Base-by-base conservation (phyloP, 441 rosid species). In the Brassica balearica region DNA sequence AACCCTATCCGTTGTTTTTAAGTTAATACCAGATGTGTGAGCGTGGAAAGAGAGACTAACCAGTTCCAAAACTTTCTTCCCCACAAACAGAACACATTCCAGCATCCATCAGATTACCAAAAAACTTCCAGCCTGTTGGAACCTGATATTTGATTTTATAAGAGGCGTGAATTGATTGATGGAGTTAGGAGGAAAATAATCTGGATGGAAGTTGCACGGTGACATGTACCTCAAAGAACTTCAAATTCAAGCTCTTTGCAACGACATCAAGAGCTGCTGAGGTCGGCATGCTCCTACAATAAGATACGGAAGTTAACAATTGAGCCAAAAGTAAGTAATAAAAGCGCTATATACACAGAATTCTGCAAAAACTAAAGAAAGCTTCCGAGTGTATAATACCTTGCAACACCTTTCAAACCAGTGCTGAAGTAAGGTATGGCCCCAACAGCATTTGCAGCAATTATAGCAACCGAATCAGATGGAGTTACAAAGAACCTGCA, bases 21-120 rank as follows among this genome's bases (percentile, higher is more conserved):
- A 6, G 53, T 75, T 71, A 36, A 59, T 34, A 48, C 25, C 7
- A 75, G 61, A 80, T 71, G 66, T 8, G 59, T 58, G 58, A 70
- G 48, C 15, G 69, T 66, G 34, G 48, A 12, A 22, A 75, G 19
- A 71, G 59, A 80, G 34, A 78, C 88, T 73, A 72, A 90, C 99
- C 98, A 81, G 99, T 92, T 85, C 99, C 98, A 86, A 96, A 96
- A 82, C 98, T 96, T 87, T 96, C 99, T 88, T 96, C 99, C 23
- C 98, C 99, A 71, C 99, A 96, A 64, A 96, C 61, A 65, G 99
- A 96, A 74, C 98, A 96, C 77, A 89, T 69, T 69, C 98, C 98
- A 58, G 93, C 99, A 85, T 96, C 99, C 99, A 96, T 96, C 74
- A 96, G 87, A 84, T 96, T 96, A 74, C 99, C 99, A 80, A 96